Evolutionary conservation across 768 basidiomycete genomes (phyloP).

Genomic region (Macrolepiota albuminosa): DNA sequence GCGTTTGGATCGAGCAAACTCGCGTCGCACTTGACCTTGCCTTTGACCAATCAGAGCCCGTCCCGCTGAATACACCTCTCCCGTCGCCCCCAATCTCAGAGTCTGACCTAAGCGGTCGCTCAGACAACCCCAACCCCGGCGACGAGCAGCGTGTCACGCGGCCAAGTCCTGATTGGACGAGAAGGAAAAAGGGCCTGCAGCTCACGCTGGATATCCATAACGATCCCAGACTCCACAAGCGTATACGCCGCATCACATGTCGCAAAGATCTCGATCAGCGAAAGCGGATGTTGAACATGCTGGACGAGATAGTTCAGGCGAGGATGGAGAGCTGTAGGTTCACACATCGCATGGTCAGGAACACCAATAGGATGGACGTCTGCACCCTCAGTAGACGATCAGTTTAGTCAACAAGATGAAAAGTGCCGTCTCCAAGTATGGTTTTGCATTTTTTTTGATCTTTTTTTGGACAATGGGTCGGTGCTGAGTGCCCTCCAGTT

Average conservation of each 20-base stretch:
- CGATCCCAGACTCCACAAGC: slow-evolving; percentile 15
- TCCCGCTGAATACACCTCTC: background rate
- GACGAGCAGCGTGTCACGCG: slow-evolving; percentile 16
- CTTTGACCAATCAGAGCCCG: background rate
- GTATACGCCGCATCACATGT: slow-evolving; percentile 14
- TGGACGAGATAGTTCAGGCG: slow-evolving; percentile 67
- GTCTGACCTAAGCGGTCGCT: slow-evolving; percentile 2
- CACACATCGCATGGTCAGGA: slow-evolving; percentile 51
- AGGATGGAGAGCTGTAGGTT: slow-evolving; percentile 75
- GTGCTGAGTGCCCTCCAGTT: background rate
- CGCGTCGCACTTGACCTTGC: slow-evolving; percentile 48
- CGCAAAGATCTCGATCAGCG: slow-evolving; percentile 17
- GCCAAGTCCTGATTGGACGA: slow-evolving; percentile 40
- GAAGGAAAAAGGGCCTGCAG: slow-evolving; percentile 57
- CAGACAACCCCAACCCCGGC: background rate
- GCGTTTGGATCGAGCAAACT: slow-evolving; percentile 66
- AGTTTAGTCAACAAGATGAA: background rate
- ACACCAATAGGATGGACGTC: slow-evolving; percentile 31
- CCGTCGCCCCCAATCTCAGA: slow-evolving; percentile 10
- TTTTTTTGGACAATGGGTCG: background rate
- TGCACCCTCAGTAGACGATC: slow-evolving; percentile 19
- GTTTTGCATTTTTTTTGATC: background rate
- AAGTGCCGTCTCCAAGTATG: background rate
- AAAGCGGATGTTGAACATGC: slow-evolving; percentile 59
- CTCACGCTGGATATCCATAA: slow-evolving; percentile 31